Conservation (phyloP, 2,329 filamentous ascomycete species). For the Cordyceps fumosorosea region DNA sequence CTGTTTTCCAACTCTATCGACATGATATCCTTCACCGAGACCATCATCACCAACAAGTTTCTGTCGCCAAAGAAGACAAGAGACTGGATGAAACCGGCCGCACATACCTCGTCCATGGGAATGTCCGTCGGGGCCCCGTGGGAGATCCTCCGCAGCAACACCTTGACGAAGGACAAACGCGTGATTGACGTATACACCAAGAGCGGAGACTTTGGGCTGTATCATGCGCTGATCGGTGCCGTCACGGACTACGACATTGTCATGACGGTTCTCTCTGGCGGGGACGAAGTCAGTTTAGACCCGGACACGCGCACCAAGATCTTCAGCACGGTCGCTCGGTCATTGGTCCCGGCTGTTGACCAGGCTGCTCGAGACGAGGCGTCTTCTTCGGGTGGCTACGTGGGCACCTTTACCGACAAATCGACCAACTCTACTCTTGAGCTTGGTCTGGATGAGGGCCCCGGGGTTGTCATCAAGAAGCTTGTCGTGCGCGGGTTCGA, state of each 20-base stretch:
- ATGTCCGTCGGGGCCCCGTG: slow-evolving; percentile 38
- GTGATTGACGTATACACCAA: slow-evolving; percentile 43
- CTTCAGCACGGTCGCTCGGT: slow-evolving; percentile 26
- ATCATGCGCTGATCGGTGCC: slow-evolving; percentile 33
- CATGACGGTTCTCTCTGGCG: slow-evolving; percentile 33
- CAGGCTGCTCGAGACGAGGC: slow-evolving; percentile 33
- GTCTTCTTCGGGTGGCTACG: slow-evolving; percentile 18
- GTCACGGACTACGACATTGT: slow-evolving; percentile 41
- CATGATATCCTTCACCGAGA: slow-evolving; percentile 33
- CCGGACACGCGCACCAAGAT: slow-evolving; percentile 17
- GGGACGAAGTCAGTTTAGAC: slow-evolving; percentile 20
- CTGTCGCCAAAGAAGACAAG: slow-evolving; percentile 33
- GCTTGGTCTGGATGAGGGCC: slow-evolving; percentile 30
- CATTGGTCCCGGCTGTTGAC: slow-evolving; percentile 36
- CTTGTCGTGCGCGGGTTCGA: slow-evolving; percentile 37
- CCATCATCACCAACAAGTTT: slow-evolving; percentile 36
- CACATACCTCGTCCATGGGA: slow-evolving; percentile 30
- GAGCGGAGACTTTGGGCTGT: slow-evolving; percentile 35
- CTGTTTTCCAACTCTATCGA: slow-evolving; percentile 37
- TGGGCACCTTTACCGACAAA: slow-evolving; percentile 32
- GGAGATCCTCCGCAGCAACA: slow-evolving; percentile 37
- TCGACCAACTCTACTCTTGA: slow-evolving; percentile 34
- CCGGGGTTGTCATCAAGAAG: slow-evolving; percentile 31
- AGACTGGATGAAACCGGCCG: slow-evolving; percentile 38
- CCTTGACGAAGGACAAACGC: slow-evolving; percentile 31